Percentiles rank a stretch among this genome's conserved stretches.
phyloP scores from a whole-genome alignment of 192 early-diverging fungal species.

The Funneliformis mosseae region DNA sequence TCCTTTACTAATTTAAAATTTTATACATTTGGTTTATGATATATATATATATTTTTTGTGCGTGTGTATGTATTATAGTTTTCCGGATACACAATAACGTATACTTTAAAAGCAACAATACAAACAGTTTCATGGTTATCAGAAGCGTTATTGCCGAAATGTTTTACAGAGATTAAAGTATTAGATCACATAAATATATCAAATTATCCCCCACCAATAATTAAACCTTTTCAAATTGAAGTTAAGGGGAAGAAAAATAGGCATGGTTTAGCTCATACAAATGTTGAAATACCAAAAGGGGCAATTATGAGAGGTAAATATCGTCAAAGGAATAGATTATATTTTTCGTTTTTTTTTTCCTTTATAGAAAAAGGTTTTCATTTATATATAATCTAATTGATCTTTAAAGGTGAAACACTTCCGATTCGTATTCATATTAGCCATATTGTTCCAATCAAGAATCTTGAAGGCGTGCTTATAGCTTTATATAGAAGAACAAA shows the following conservation, averaged over 20 bases:
- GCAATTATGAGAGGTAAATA: conserved; percentile 19
- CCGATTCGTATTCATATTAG: conserved; percentile 13
- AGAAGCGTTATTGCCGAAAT: not conserved
- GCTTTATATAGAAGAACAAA: conserved; percentile 5
- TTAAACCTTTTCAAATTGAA: conserved; percentile 20
- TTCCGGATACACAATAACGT: not conserved
- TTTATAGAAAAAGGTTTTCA: not conserved
- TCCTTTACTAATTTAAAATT: not conserved
- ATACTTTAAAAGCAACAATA: conserved; percentile 16
- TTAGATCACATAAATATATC: conserved; percentile 11
- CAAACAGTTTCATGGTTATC: conserved; percentile 8
- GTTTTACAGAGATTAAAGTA: not conserved
- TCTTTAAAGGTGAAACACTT: not conserved
- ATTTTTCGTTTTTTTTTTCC: not conserved
- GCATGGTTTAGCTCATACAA: not conserved
- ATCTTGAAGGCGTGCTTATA: conserved; percentile 11
- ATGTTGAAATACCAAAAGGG: not conserved
- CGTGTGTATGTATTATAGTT: not conserved
- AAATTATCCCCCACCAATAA: not conserved
- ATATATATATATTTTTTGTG: not conserved
- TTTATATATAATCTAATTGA: not conserved
- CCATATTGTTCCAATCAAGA: conserved; percentile 13
- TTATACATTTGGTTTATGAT: not conserved
- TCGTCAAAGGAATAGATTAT: not conserved
- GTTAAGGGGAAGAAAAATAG: not conserved